A percentile compares a stretch with the other conserved stretches of the same genome.
phyloP scores from a whole-genome alignment of 805 yeast genomes.

The Yamadazyma sp. region DNA sequence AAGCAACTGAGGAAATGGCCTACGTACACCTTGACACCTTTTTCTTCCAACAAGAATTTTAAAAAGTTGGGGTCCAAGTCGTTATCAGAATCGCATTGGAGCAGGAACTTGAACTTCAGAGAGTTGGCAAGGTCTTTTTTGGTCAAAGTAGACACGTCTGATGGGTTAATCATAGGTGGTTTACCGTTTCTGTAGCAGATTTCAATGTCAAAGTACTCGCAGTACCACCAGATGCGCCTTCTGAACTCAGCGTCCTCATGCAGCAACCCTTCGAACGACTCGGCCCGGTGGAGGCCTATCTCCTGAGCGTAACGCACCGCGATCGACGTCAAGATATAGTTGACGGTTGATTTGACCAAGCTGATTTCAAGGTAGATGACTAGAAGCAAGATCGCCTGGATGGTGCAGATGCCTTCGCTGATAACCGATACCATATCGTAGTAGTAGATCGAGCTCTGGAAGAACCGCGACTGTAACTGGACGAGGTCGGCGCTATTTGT shows the following conservation, averaged over 20 bases:
- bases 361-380: conserved; percentile 36
- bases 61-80: conserved; percentile 14
- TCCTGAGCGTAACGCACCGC: conserved; percentile 43
- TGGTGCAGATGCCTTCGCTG: conserved; percentile 51
- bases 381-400: conserved; percentile 53
- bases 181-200: conserved; percentile 39
- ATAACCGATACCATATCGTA: conserved; percentile 50
- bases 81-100: background rate
- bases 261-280: conserved; percentile 24
- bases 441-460: conserved; percentile 44
- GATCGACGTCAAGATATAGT: conserved; percentile 29
- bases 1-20: conserved; percentile 17
- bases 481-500: conserved; percentile 16
- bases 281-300: conserved; percentile 40
- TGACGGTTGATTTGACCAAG: conserved; percentile 29
- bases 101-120: background rate
- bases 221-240: conserved; percentile 36
- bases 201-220: conserved; percentile 39
- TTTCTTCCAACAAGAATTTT: conserved; percentile 6
- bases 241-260: conserved; percentile 23
- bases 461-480: conserved; percentile 20
- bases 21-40: conserved; percentile 13
- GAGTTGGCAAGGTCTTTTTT: conserved; percentile 19
- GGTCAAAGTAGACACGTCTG: conserved; percentile 31
- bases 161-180: conserved; percentile 36